Conservation (phyloP, 2,329 filamentous ascomycete species). For the Microsporum canis region DNA sequence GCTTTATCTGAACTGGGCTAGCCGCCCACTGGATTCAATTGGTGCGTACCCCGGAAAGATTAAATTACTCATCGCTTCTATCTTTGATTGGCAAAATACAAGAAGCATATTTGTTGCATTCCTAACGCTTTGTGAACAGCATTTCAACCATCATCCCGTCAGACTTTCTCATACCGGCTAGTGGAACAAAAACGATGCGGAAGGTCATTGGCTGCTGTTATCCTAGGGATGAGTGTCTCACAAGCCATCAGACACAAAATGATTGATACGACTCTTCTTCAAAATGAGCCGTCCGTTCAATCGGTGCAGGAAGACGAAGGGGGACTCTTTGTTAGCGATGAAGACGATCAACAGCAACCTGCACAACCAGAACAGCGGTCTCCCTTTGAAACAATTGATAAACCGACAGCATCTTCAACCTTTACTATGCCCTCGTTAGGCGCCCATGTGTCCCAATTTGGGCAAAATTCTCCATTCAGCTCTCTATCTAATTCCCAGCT, state of each 20-base stretch:
- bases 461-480: not conserved
- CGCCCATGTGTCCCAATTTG: not conserved
- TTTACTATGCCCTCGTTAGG: not conserved
- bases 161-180: constrained; percentile 42
- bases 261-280: constrained; percentile 35
- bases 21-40: constrained; percentile 37
- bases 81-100: not conserved
- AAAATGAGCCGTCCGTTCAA: constrained; percentile 18
- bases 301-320: constrained; percentile 24
- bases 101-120: not conserved
- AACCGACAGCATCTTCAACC: not conserved
- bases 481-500: not conserved
- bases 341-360: constrained; percentile 17
- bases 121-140: constrained; percentile 19
- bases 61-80: not conserved
- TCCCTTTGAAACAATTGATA: not conserved
- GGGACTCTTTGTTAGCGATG: constrained; percentile 29
- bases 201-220: constrained; percentile 45
- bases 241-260: constrained; percentile 41
- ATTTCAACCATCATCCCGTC: constrained; percentile 37
- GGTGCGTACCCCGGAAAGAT: constrained; percentile 24
- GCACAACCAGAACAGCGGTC: not conserved
- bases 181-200: constrained; percentile 50
- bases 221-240: constrained; percentile 44
- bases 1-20: constrained; percentile 42